Evolutionary conservation across 2,329 filamentous ascomycete genomes (phyloP).

Genomic region (Colletotrichum chrysophilum): DNA sequence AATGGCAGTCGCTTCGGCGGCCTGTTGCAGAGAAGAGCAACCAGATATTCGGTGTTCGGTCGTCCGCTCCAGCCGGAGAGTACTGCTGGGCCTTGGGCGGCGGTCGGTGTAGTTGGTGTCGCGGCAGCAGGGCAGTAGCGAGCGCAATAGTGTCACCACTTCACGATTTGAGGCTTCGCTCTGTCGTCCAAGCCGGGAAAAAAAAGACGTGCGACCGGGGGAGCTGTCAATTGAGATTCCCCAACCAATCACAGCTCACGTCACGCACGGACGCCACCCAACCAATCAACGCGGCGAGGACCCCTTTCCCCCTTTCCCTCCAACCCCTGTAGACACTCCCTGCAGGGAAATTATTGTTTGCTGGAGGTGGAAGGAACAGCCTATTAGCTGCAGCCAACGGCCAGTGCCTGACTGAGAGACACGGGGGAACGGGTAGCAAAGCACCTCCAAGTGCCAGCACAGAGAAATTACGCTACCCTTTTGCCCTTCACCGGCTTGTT

Average conservation of each 20-base stretch:
- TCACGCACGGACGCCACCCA: neutral
- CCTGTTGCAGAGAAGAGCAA: neutral
- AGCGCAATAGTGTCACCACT: neutral
- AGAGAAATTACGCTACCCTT: slow-evolving; percentile 36
- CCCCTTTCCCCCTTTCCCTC: slow-evolving; percentile 46
- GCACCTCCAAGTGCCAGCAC: slow-evolving; percentile 32
- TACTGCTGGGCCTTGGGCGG: neutral
- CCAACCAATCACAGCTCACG: slow-evolving; percentile 20
- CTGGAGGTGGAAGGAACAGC: slow-evolving; percentile 40
- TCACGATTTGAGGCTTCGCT: neutral
- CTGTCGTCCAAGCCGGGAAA: slow-evolving; percentile 1
- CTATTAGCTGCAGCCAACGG: slow-evolving; percentile 24
- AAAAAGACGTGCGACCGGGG: slow-evolving; percentile 11
- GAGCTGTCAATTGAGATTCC: slow-evolving; percentile 14
- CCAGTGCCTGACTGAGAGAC: slow-evolving; percentile 19
- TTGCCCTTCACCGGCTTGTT: slow-evolving; percentile 24
- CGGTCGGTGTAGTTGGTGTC: neutral
- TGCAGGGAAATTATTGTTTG: slow-evolving; percentile 55
- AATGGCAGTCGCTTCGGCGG: neutral
- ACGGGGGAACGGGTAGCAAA: slow-evolving; percentile 15
- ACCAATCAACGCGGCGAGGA: slow-evolving; percentile 21
- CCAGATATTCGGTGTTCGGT: neutral
- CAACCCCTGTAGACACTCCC: slow-evolving; percentile 41
- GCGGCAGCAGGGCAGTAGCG: neutral
- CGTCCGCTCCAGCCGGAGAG: neutral